Evolutionary conservation across 495 filamentous ascomycete genomes (phyloP), one percentile per base, ranked within the genome.

Genomic region (Penicillium subrubescens): DNA sequence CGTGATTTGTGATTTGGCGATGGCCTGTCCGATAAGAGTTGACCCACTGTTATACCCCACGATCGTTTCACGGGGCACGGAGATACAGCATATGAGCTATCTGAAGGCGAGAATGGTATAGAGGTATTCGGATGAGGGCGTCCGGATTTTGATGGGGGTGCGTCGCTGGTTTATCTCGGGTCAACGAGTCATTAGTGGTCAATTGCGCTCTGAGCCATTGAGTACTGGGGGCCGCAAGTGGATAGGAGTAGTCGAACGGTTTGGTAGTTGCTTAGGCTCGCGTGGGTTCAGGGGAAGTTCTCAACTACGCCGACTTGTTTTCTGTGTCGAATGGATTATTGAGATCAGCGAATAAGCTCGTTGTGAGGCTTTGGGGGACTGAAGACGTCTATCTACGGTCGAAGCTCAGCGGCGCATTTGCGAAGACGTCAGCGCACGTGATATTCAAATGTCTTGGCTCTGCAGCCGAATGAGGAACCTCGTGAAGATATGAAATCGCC

Each of bases 381-480:
- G 59, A 39, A 37, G 29, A 21, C 8, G 23, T 19, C 15, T 11
- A 17, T 51, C 12, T 31, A 11, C 25, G 14, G 25, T 31, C 37
- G 25, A 50, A 52, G 11, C 23, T 29, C 48, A 52, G 15, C 48
- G n/a, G 25, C 15, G 5, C 25, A 8, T 29, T 31, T 1, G 48
- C 10, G 21, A 17, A 12, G 61, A 54, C 61, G 61, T 63, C 54
- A 63, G 55, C 27, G 34, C 61, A 63, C 61, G 61, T 63, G 61
- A 63, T 43, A 15, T 55, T 33, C 21, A 58, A 39, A 21, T 48
- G 19, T 34, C 44, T 37, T 52, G 37, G 34, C 54, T 39, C 46
- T 25, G 46, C 23, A 11, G 48, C 25, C 48, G 5, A 7, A 52
- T 52, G 1, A 3, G 23, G 25, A 52, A 23, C 2, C 29, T 29